Percentiles rank a stretch among this genome's conserved stretches.
Evolutionary conservation across 1,284 basidiomycete species (phyloP).

Genomic region (Dichomitus squalens): DNA sequence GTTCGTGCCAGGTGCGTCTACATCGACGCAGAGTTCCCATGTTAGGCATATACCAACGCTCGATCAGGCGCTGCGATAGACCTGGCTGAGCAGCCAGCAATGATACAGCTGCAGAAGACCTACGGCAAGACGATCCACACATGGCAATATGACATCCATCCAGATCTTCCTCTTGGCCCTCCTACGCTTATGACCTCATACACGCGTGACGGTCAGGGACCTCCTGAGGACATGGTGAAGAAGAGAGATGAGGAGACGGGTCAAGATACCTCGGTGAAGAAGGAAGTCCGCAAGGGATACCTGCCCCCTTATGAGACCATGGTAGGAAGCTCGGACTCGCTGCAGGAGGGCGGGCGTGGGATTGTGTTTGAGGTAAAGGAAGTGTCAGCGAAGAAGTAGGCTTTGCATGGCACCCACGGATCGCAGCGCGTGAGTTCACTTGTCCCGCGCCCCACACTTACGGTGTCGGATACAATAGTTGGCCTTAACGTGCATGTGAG

Average conservation of each 20-base stretch:
- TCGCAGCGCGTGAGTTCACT: too few species aligned
- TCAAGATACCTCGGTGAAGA: conserved; percentile 40
- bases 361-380: conserved; percentile 30
- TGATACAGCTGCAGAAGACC: conserved; percentile 50
- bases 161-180: conserved; percentile 50
- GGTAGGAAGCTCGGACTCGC: conserved; percentile 41
- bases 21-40: neutral
- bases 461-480: too few species aligned
- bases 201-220: conserved; percentile 39
- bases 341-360: conserved; percentile 37
- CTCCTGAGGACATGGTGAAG: conserved; percentile 35
- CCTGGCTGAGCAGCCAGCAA: conserved; percentile 45
- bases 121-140: conserved; percentile 58
- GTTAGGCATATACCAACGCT: too few species aligned
- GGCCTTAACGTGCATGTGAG: too few species aligned
- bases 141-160: conserved; percentile 45
- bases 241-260: conserved; percentile 40
- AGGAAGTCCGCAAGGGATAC: conserved; percentile 39
- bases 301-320: conserved; percentile 41
- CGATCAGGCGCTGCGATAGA: conserved; percentile 38
- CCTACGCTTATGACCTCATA: conserved; percentile 51
- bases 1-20: conserved; percentile 40
- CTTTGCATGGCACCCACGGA: too few species aligned
- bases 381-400: conserved; percentile 4
- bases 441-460: too few species aligned